These are phyloP conservation scores for Verticillium dahliae DNA, from an alignment of 2,329 filamentous ascomycete genomes.

Conservation along the genomic window DNA sequence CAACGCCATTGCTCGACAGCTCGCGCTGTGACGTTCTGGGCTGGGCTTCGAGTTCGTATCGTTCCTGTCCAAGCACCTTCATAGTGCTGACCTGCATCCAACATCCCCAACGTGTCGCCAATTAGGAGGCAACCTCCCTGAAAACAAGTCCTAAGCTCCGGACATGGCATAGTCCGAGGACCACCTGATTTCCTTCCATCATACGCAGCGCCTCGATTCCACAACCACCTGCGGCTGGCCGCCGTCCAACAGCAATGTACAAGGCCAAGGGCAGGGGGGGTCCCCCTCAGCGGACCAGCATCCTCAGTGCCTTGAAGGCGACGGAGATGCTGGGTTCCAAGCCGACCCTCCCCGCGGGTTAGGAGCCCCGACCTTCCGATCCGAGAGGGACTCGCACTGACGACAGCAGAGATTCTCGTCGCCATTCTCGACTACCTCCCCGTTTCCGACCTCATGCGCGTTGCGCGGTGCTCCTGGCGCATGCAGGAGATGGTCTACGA, in stretches of 20 bases:
- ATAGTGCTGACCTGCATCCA: background rate
- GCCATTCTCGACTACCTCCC: constrained; percentile 83
- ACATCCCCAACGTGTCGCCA: background rate
- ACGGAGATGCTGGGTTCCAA: constrained; percentile 75
- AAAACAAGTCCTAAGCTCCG: background rate
- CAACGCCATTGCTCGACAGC: background rate
- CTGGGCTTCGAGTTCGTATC: background rate
- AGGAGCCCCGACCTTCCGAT: constrained; percentile 17
- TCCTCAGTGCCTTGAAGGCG: constrained; percentile 72
- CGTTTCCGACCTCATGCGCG: constrained; percentile 75
- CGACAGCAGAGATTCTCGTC: constrained; percentile 68
- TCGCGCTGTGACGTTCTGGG: background rate
- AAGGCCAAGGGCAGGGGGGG: constrained; percentile 36
- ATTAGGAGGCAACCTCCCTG: background rate
- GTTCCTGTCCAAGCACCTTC: background rate
- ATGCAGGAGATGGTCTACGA: constrained; percentile 99
- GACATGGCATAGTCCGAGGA: background rate
- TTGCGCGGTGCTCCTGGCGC: constrained; percentile 75
- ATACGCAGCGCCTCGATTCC: background rate
- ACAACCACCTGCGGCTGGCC: background rate
- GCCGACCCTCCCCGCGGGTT: constrained; percentile 75
- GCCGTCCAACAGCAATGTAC: constrained; percentile 27
- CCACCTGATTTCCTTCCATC: background rate
- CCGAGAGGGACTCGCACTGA: background rate
- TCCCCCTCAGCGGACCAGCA: constrained; percentile 37